Evolutionary conservation across 306 rosid species (phyloP), one percentile per base, ranked within the genome.

Genomic region (Luffa acutangula): DNA sequence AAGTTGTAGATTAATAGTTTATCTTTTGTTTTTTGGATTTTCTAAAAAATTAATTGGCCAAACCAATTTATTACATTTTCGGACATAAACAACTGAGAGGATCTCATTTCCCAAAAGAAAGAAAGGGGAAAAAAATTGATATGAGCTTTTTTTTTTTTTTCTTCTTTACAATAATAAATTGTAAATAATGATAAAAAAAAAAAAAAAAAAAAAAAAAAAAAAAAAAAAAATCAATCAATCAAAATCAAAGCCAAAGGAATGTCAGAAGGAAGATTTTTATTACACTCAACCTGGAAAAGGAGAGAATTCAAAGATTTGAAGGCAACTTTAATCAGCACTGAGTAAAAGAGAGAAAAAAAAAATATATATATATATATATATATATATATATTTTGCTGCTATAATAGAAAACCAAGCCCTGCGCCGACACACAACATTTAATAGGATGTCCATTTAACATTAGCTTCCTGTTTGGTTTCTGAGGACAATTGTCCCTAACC

Each of bases 401-500:
- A 49, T 66, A 42, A 69, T 42, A 69, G 4, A 2, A 69, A 69
- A 43, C 37, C 18, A 20, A 1, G 49, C 56, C 76, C 56, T 73
- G 77, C 59, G 58, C 77, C 77, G 77, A 72, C 77, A 73, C 59
- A 73, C 59, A 73, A 4, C 46, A 36, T 36, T 65, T 1, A 65
- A 31, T 62, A 33, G 17, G 42, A 33, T 31, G 14, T 58, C 34
- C 51, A 42, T 67, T 67, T n/a, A 67, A 67, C 52, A 17, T 67
- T 67, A 67, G 76, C 41, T 43, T 73, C 37, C 37, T 25, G 77
- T 46, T 73, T 73, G 77, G 77, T 51, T 74, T 49, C 43, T 49
- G 10, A 12, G 39, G 33, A 45, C 37, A 12, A 45, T 43, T 43
- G 56, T 43, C 34, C 45, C 11, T 20, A 72, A 7, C 77, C 8